These are phyloP conservation scores for Dactylonectria estremocensis DNA, from an alignment of 2,329 filamentous ascomycete genomes.

Conservation along the genomic window DNA sequence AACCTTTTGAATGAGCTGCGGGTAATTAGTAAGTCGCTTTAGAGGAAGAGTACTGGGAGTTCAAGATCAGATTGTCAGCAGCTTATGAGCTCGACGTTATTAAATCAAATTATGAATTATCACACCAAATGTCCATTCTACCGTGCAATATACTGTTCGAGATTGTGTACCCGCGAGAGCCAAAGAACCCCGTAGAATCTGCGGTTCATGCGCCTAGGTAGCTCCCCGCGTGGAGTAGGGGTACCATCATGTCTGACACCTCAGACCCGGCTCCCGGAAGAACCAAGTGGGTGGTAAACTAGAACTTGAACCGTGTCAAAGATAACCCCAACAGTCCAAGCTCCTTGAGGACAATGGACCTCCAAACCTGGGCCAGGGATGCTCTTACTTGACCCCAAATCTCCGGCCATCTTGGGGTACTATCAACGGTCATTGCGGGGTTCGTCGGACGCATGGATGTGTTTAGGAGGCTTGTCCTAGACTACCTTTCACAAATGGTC, in stretches of 20 bases:
- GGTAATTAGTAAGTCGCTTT: not conserved
- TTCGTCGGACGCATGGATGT: not conserved
- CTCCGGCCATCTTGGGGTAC: constrained; percentile 18
- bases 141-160: not conserved
- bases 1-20: not conserved
- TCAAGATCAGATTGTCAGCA: not conserved
- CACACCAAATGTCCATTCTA: not conserved
- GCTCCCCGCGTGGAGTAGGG: not conserved
- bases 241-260: not conserved
- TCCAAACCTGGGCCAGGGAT: constrained; percentile 2
- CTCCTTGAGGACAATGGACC: not conserved
- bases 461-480: constrained; percentile 14
- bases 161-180: not conserved
- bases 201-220: not conserved
- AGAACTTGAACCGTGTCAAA: not conserved
- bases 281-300: not conserved
- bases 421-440: constrained; percentile 7
- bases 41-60: not conserved
- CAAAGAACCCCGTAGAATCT: not conserved
- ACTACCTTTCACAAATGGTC: constrained; percentile 11
- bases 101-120: not conserved
- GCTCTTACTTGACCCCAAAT: constrained; percentile 4
- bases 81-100: not conserved
- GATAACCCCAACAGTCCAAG: not conserved
- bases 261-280: not conserved